Evolutionary conservation across 139 green algal genomes (phyloP), one percentile per base, ranked within the genome.

Genomic region (Chlorella vulgaris): DNA sequence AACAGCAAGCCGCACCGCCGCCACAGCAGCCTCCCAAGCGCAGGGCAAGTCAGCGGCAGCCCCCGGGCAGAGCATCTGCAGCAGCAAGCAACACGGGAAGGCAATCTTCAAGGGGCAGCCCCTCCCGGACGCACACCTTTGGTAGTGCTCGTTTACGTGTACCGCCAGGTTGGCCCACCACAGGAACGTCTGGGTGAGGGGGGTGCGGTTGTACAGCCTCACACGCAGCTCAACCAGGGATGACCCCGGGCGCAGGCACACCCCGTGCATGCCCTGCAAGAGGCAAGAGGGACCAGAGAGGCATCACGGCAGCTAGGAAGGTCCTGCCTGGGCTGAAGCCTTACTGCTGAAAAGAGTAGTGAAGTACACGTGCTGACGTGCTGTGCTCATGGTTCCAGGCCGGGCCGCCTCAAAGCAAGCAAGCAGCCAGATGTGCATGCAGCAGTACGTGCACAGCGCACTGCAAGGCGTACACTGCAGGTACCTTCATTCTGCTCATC

Each of bases 401-500:
- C n/a, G n/a, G n/a, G n/a, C n/a, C n/a, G n/a, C n/a, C n/a, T n/a
- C n/a, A n/a, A n/a, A n/a, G n/a, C n/a, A n/a, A n/a, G n/a, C n/a
- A n/a, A n/a, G n/a, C n/a, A n/a, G n/a, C n/a, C n/a, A n/a, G n/a
- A n/a, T n/a, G n/a, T n/a, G n/a, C n/a, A n/a, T n/a, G n/a, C n/a
- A n/a, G n/a, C n/a, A n/a, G n/a, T n/a, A n/a, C n/a, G n/a, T 10
- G 15, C 47, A 15, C 47, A 58, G 47, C 47, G 47, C 13, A 58
- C 47, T 58, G 47, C 47, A 10, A 10, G 15, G 47, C 47, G 15
- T 58, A 58, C n/a, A 58, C 47, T 24, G 15, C 15, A 15, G 18
- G 15, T n/a, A 47, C 69, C 69, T 77, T 77, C 69, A 77, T 77
- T 18, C 69, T n/a, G n/a, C 63, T 62, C 69, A 77, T 77, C 3